phyloP scores from a whole-genome alignment of 2,329 filamentous ascomycete genomes.

The Botrytis squamosa region DNA sequence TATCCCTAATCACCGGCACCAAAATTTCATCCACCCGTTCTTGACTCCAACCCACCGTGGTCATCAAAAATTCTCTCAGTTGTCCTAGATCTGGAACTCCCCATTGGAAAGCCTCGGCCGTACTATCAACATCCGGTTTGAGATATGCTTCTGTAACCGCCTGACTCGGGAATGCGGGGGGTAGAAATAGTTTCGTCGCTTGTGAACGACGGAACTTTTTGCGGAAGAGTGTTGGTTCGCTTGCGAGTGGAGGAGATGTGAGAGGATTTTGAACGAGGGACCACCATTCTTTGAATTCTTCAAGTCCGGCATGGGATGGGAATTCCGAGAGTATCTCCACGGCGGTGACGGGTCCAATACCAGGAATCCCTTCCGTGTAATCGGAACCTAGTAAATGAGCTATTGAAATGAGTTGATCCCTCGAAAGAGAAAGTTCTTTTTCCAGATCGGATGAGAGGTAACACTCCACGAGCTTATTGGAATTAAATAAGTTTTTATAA shows the following conservation, averaged over 20 bases:
- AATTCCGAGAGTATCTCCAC: slow-evolving; percentile 95
- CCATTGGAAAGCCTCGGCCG: slow-evolving; percentile 84
- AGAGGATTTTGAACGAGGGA: slow-evolving; percentile 66
- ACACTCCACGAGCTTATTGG: slow-evolving; percentile 96
- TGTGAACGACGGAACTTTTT: slow-evolving; percentile 83
- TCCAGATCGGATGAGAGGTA: slow-evolving; percentile 83
- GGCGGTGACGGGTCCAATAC: slow-evolving; percentile 90
- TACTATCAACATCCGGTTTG: slow-evolving; percentile 78
- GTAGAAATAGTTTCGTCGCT: slow-evolving; percentile 81
- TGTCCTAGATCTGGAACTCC: slow-evolving; percentile 90
- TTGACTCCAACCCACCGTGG: slow-evolving; percentile 87
- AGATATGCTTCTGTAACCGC: slow-evolving; percentile 83
- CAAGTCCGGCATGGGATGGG: slow-evolving; percentile 54
- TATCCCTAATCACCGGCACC: slow-evolving; percentile 90
- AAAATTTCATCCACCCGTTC: slow-evolving; percentile 94
- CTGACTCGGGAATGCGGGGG: slow-evolving; percentile 72
- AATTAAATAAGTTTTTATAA: slow-evolving; percentile 99
- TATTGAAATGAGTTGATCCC: slow-evolving; percentile 83
- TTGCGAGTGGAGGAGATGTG: slow-evolving; percentile 52
- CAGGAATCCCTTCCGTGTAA: slow-evolving; percentile 89
- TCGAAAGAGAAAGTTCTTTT: slow-evolving; percentile 81
- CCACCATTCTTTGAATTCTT: slow-evolving; percentile 89
- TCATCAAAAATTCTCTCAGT: slow-evolving; percentile 79
- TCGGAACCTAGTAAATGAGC: slow-evolving; percentile 91
- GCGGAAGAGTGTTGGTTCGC: slow-evolving; percentile 67